A percentile compares a stretch with the other conserved stretches of the same genome.
Evolutionary conservation across 352 stramenopile species (phyloP).

Genomic region (Globisporangium paddicum): DNA sequence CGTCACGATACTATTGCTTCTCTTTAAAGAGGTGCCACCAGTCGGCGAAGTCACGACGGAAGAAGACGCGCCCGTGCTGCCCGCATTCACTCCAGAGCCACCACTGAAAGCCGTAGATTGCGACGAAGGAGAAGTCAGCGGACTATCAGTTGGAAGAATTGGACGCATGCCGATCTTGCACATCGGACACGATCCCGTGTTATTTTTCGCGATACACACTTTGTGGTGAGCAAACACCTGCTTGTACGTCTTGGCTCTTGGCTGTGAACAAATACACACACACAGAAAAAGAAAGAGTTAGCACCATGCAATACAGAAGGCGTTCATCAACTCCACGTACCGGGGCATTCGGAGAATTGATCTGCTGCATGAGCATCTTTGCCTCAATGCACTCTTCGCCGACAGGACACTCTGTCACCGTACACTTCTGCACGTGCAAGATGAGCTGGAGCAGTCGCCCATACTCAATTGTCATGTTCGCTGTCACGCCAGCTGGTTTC

Average conservation of each 20-base stretch:
- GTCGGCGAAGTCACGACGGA: slow-evolving; percentile 33
- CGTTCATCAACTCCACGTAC: slow-evolving; percentile 13
- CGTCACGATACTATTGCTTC: slow-evolving; percentile 43
- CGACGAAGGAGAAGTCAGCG: slow-evolving; percentile 23
- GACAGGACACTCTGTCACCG: slow-evolving; percentile 43
- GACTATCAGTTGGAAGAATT: slow-evolving; percentile 31
- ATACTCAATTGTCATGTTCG: slow-evolving; percentile 79
- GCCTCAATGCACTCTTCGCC: slow-evolving; percentile 73
- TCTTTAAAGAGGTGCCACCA: slow-evolving; percentile 33
- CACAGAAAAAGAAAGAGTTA: neutral
- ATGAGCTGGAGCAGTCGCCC: slow-evolving; percentile 82
- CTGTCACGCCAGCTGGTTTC: slow-evolving; percentile 36
- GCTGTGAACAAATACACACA: slow-evolving; percentile 20
- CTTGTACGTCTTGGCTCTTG: slow-evolving; percentile 81
- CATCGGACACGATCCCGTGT: slow-evolving; percentile 77
- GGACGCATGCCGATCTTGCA: slow-evolving; percentile 77
- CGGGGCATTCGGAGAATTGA: slow-evolving; percentile 62
- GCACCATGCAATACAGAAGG: neutral
- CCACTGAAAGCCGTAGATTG: slow-evolving; percentile 5
- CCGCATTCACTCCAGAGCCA: neutral
- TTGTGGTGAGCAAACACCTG: slow-evolving; percentile 85
- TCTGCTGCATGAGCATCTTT: slow-evolving; percentile 71
- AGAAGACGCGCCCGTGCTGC: neutral
- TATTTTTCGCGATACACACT: slow-evolving; percentile 72
- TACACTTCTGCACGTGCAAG: slow-evolving; percentile 83